Evolutionary conservation across 768 basidiomycete species (phyloP), one percentile per base, ranked within the genome.

Genomic region (Amanita phalloides): DNA sequence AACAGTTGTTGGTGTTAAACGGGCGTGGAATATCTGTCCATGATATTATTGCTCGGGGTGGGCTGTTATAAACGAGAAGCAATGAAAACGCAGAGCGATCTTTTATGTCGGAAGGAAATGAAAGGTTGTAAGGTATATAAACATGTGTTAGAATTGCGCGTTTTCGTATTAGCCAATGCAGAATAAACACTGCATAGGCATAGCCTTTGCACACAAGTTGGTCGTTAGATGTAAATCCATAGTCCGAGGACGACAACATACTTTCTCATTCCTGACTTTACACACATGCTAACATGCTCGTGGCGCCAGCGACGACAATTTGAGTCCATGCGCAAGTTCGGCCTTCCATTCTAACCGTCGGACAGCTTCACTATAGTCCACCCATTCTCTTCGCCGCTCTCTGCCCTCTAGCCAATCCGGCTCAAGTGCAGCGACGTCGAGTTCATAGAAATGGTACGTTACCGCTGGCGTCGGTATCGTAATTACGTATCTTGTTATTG

Each of bases 371-470:
- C 82, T 79, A 60, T 84, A 90, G 66, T 90, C 88, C 59, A 92
- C 88, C 88, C 87, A 90, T 70, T 91, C 90, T 59, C 90, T 71
- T 64, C 72, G 74, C 55, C 90, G 81, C 70, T 92, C 89, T 57
- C 80, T 74, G 60, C 77, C 71, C 65, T 92, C 90, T 53, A 87
- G 70, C 90, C 90, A 92, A 55, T 86, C 81, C 55, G 78, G 71
- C 58, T 90, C 90, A 53, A 92, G 78, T 37, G 69, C 71, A 13
- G 77, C 72, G 45, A 90, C 88, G 67, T 92, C 90, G 60, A 92
- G 77, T 66, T 92, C 90, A 70, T 86, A 92, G 58, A 92, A 90
- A 68, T 92, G 90, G 69, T 90, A 92, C 36, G 82, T 92, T 49
- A 85, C 77, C 48, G 87, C 79, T 33, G 84, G 79, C 38, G 84